Evolutionary conservation across 1,284 basidiomycete genomes (phyloP), one percentile per base, ranked within the genome.

Genomic region (Psilocybe mexicana): DNA sequence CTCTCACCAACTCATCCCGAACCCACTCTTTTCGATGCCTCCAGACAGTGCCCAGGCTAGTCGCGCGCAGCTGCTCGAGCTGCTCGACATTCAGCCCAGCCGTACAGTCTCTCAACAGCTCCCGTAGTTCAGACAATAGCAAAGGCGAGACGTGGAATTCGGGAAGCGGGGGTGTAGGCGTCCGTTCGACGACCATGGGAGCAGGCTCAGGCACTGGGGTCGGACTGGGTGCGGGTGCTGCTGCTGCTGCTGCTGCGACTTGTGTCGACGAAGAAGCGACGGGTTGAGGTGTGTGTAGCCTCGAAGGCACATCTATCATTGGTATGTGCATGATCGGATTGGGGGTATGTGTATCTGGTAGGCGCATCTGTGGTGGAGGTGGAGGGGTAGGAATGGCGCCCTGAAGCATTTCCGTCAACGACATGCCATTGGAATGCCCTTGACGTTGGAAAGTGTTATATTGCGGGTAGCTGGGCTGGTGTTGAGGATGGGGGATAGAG

Each of bases 61-160:
- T 86, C 3, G 96, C 95, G 2, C 97, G 86, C 5, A 98, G 79
- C 70, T 98, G 94, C 69, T 98, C 96, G 2, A 99, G 83, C 70
- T 98, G 88, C 68, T 99, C 96, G 46, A 98, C 81, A 25, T 79
- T 91, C 44, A 95, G 75, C 0, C 67, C 66, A 1, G 64, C 71
- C 0, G 93, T 96, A 46, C 70, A 69, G 24, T 80, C 74, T 33
- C 74, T 74, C 30, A 92, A 70, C 53, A 76, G 72, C 10, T 68
- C 55, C 58, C 76, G 71, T 0, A 94, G 75, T 23, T 79, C 68
- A 0, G 63, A 64, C 6, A 92, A 63, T 3, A 77, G 67, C 3
- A 58, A 66, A 30, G 82, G 75, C 57, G 87, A 75, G 3, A 92
- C 66, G 45, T 80, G 71, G 69, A 94, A 93, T 44, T 88, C 83